Evolutionary conservation across 2,329 filamentous ascomycete genomes (phyloP), one percentile per base, ranked within the genome.

Genomic region (Neoscytalidium dimidiatum): DNA sequence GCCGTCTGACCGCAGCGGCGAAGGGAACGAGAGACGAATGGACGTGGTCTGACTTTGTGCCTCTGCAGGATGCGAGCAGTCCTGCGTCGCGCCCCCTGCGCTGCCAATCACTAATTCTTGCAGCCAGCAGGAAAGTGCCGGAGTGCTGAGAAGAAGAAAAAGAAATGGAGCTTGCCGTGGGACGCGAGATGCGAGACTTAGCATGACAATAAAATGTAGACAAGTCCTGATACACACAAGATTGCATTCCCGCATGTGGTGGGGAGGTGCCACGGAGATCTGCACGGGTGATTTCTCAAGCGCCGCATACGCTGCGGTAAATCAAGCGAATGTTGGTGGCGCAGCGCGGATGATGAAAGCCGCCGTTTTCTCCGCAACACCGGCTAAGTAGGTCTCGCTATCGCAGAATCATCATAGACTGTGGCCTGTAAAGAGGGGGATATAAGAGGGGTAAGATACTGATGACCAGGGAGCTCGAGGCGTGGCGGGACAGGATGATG

Each of bases 311-410:
- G 41, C 35, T 26, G 35, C 53, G 14, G 35, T 3, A 26, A 13
- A 21, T 26, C 26, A 23, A 46, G 38, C 28, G 28, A 33, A 23
- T 33, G 41, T 60, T 60, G 56, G 56, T 60, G 56, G 56, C 56
- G 56, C 28, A 60, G 38, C 31, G 56, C 56, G 26, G 56, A 60
- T 60, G 56, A 60, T 60, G 53, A 57, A 43, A 28, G 26, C 9
- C 56, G 19, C 26, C 17, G 26, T 28, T 26, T 31, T n/a, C 56
- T 46, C 56, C 29, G 17, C 41, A 31, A 29, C 38, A 46, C 41
- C 56, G 41, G 38, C 28, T 46, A 46, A 35, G 38, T 46, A 19
- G 6, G 9, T 46, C 21, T 49, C 29, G 29, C n/a, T 35, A 17
- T 17, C 14, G 21, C 38, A 57, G 28, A 56, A 41, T 21, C 33